Base-by-base conservation (phyloP, 306 rosid genomes). In the Vigna hirtella region DNA sequence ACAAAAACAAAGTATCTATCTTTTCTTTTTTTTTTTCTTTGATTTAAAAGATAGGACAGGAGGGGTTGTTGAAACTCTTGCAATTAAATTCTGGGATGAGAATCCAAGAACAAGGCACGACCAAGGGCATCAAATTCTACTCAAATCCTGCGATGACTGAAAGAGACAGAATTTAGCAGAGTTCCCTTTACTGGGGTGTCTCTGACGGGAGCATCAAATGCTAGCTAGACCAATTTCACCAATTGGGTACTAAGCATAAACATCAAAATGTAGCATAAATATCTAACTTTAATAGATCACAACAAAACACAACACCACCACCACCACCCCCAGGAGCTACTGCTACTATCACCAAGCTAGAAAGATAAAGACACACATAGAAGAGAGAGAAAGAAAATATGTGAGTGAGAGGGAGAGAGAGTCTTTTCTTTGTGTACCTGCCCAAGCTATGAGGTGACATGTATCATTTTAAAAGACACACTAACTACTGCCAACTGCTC, bases 401-500 rank as follows among this genome's bases (percentile, higher is more conserved):
- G 22, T 2, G 24, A 14, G 28, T 47, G 20, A 51, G 28, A 72
- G 42, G 61, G 67, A 62, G 56, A 50, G 76, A 80, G 75, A 9
- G 43, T 50, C 48, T 49, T 62, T 71, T 63, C 71, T 74, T 74
- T 77, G 84, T 73, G 81, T 89, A 89, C 93, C 91, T 89, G 89
- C 91, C 66, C 76, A 86, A 79, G 83, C 83, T 81, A 68, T 77
- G 88, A 85, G 76, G 87, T 86, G 93, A 85, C 89, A 79, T 88
- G 83, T 83, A 88, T 89, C 93, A 89, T 84, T 89, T 92, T 87
- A 88, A 90, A 89, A 87, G 89, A 89, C 90, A 79, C 67, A 82
- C 86, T 87, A 89, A 89, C 95, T n/a, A 90, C 89, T 85, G 91
- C 93, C 96, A 92, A 89, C 98, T 91, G 92, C 97, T 88, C 92